Evolutionary conservation across 1,284 basidiomycete species (phyloP), one percentile per base, ranked within the genome.

Genomic region (Porogramme epimiltina): DNA sequence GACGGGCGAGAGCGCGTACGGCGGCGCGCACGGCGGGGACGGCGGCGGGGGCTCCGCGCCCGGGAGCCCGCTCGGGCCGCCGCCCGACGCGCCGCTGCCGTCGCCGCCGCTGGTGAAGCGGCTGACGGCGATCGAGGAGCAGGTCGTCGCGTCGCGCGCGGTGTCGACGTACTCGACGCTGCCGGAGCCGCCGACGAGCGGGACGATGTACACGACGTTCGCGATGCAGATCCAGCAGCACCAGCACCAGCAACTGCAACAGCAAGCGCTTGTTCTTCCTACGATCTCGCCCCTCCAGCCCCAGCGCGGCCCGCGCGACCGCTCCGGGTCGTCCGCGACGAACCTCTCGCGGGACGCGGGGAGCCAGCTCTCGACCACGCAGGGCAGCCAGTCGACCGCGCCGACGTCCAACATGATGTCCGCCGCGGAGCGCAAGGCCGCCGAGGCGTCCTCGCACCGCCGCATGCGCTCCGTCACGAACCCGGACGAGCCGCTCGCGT

Each of bases 101-200:
- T 9, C 33, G 24, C 33, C 52, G 5, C 51, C 37, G 23, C 47
- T 49, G 6, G 15, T 47, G 43, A 55, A 55, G 39, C 45, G 55
- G 25, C 31, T 57, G 23, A 55, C 58, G 3, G 55, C 58, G 16
- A 55, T 55, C 40, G 58, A 60, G 49, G 58, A 57, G 44, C 54
- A 55, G 47, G 57, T 52, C 9, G n/a, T n/a, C 8, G 43, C 51
- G 46, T 55, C 53, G 36, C 46, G 55, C 25, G 49, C 53, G 19
- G 51, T 57, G 18, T 57, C 58, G 42, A 51, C 52, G 25, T 57
- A 57, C 37, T 60, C 58, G n/a, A 56, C 58, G 4, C 40, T 54
- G 18, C 58, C 58, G 16, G 58, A 59, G 36, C 57, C 57, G 13
- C 57, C 57, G 15, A 55, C 57, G 13, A 59, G 57, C 23, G 57